Conservation (phyloP, 306 rosid species). For the Cucurbita pepo region DNA sequence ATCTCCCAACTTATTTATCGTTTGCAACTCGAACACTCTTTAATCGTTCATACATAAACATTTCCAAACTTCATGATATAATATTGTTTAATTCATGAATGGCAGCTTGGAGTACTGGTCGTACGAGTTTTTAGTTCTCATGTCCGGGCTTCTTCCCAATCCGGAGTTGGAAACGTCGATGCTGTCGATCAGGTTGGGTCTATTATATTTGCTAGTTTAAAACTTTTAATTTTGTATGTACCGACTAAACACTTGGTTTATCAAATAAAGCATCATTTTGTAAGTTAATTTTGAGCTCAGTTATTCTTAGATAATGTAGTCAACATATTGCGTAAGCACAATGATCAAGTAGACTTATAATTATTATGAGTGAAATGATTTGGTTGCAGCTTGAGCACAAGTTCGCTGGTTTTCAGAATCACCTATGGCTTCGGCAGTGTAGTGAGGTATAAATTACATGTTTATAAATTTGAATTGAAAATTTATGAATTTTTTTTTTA, state of each 20-base stretch:
- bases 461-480: no score
- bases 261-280: no score
- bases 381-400: conserved; percentile 21
- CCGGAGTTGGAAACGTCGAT: conserved; percentile 18
- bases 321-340: no score
- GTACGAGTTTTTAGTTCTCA: conserved; percentile 13
- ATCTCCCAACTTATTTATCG: no score
- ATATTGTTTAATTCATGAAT: background rate
- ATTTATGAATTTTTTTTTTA: no score
- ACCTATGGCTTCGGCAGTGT: conserved; percentile 26
- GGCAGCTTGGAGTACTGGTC: conserved; percentile 17
- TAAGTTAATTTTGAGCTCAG: no score
- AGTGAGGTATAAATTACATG: conserved; percentile 12
- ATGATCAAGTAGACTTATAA: background rate
- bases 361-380: background rate
- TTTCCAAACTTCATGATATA: background rate
- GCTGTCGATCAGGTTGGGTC: conserved; percentile 10
- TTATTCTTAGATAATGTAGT: no score
- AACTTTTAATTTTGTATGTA: no score
- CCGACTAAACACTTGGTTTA: no score
- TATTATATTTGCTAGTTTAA: no score
- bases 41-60: no score
- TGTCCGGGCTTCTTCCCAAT: conserved; percentile 15
- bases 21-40: no score
- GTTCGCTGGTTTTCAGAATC: conserved; percentile 24